phyloP scores from a whole-genome alignment of 2,329 filamentous ascomycete species.

The Phaeosphaeriaceae sp. region DNA sequence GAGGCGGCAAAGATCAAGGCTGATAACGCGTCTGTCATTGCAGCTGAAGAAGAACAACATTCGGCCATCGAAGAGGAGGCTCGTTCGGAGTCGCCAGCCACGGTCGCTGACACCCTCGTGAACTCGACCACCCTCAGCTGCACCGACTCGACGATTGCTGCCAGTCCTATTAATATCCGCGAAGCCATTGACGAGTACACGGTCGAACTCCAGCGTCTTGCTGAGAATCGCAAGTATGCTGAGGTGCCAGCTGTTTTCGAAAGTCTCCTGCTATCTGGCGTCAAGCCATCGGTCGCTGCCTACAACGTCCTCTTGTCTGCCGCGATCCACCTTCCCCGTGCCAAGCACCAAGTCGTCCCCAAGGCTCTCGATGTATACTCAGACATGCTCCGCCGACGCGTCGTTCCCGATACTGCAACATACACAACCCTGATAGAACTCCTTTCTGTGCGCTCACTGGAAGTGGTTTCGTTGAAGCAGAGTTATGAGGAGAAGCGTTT shows the following conservation, averaged over 20 bases:
- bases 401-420: slow-evolving; percentile 81
- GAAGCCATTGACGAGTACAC: slow-evolving; percentile 72
- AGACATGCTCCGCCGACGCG: slow-evolving; percentile 89
- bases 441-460: slow-evolving; percentile 79
- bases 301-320: slow-evolving; percentile 91
- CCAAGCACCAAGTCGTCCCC: slow-evolving; percentile 83
- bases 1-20: slow-evolving; percentile 72
- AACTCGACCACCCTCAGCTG: slow-evolving; percentile 35
- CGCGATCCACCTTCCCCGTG: slow-evolving; percentile 79
- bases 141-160: slow-evolving; percentile 59
- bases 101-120: slow-evolving; percentile 36
- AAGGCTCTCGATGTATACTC: slow-evolving; percentile 95
- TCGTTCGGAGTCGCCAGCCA: slow-evolving; percentile 41
- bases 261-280: slow-evolving; percentile 81
- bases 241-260: slow-evolving; percentile 93
- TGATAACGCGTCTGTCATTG: slow-evolving; percentile 50
- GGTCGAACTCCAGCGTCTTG: slow-evolving; percentile 77
- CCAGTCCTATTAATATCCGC: slow-evolving; percentile 61
- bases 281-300: slow-evolving; percentile 81
- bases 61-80: slow-evolving; percentile 38
- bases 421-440: slow-evolving; percentile 88
- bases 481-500: slow-evolving; percentile 79
- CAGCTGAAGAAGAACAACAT: slow-evolving; percentile 43
- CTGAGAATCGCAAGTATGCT: slow-evolving; percentile 74
- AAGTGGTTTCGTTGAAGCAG: slow-evolving; percentile 76